Percentiles rank a stretch among this genome's conserved stretches.
Conservation (phyloP, 106 monocot species). For the Allium sativum region DNA sequence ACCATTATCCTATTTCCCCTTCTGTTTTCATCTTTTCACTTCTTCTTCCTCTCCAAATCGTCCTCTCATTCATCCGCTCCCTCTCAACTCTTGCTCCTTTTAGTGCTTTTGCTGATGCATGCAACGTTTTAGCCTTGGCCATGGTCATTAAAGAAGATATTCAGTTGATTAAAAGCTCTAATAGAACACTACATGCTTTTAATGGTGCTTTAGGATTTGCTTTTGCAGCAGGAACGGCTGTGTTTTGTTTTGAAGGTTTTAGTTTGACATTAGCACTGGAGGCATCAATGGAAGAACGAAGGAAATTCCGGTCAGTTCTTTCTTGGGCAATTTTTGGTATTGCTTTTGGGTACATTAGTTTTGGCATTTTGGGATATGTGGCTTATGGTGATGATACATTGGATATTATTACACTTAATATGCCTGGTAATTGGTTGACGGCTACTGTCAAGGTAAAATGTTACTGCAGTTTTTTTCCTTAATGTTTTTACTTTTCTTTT, state of each 20-base stretch:
- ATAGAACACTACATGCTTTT: constrained; percentile 20
- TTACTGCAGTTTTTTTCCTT: too few relatives aligned
- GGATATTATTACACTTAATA: constrained; percentile 92
- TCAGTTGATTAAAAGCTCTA: constrained; percentile 21
- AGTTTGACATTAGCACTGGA: constrained; percentile 78
- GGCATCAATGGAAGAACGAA: constrained; percentile 67
- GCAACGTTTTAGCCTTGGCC: constrained; percentile 85
- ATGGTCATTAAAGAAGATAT: constrained; percentile 81
- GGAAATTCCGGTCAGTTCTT: constrained; percentile 53
- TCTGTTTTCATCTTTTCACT: constrained; percentile 50
- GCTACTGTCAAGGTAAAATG: constrained; percentile 50
- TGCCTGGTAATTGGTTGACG: constrained; percentile 59
- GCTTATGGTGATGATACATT: constrained; percentile 78
- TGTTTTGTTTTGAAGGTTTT: constrained; percentile 93
- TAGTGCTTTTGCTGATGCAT: constrained; percentile 74
- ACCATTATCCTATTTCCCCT: constrained; percentile 18
- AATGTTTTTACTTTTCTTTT: too few relatives aligned
- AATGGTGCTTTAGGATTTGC: constrained; percentile 55
- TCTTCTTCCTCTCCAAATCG: constrained; percentile 60
- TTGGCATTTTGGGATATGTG: constrained; percentile 69
- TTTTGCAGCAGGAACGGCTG: constrained; percentile 63
- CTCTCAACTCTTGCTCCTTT: constrained; percentile 71
- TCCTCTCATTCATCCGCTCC: constrained; percentile 63
- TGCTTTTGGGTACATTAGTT: constrained; percentile 40
- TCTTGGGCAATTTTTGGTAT: constrained; percentile 51